These are phyloP conservation scores for Linnemannia schmuckeri DNA, from an alignment of 192 early-diverging fungal genomes.

Conservation along the genomic window DNA sequence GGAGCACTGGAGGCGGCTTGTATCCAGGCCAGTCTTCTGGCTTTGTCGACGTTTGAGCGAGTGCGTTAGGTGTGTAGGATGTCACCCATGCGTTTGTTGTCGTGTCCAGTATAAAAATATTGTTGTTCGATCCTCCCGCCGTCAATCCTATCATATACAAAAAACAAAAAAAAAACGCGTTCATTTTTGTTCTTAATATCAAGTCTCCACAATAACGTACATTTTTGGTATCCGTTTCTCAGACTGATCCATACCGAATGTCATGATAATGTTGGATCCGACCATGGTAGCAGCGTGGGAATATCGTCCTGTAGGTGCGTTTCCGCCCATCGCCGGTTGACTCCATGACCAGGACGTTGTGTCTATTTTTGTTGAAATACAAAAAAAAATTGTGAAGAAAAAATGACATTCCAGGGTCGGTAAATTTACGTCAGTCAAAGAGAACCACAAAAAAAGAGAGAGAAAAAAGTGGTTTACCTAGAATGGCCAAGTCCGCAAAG, in stretches of 20 bases:
- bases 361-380: slow-evolving; percentile 11
- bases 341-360: slow-evolving; percentile 53
- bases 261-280: slow-evolving; percentile 38
- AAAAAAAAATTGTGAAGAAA: not conserved
- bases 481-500: slow-evolving; percentile 47
- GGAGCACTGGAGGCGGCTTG: slow-evolving; percentile 34
- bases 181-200: not conserved
- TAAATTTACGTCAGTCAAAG: not conserved
- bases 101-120: slow-evolving; percentile 42
- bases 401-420: not conserved
- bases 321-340: slow-evolving; percentile 47
- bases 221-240: not conserved
- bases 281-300: slow-evolving; percentile 50
- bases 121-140: slow-evolving; percentile 49
- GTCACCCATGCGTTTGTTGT: slow-evolving; percentile 40
- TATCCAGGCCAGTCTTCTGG: slow-evolving; percentile 56
- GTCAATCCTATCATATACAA: slow-evolving; percentile 20
- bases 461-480: slow-evolving; percentile 20
- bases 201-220: not conserved
- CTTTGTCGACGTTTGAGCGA: slow-evolving; percentile 37
- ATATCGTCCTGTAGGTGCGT: slow-evolving; percentile 44
- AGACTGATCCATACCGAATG: slow-evolving; percentile 28
- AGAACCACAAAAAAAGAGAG: not conserved
- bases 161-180: not conserved
- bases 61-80: slow-evolving; percentile 40